These are phyloP conservation scores for Crepidotus variabilis DNA, from an alignment of 768 basidiomycete genomes.

Conservation along the genomic window DNA sequence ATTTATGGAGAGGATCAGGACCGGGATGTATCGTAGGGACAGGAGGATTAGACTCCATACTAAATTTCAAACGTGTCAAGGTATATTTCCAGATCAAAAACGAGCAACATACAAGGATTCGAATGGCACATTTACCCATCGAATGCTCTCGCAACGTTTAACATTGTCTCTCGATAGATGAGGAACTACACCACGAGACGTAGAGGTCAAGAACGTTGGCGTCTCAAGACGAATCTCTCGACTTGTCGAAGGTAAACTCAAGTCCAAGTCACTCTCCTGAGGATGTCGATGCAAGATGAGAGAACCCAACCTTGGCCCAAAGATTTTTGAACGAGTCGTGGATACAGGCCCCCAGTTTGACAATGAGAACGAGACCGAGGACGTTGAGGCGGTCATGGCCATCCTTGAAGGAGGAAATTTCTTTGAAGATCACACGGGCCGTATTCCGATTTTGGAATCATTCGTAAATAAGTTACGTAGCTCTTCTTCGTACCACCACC, in stretches of 20 bases:
- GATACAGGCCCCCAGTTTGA: too few species aligned
- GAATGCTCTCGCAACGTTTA: slow-evolving; percentile 40
- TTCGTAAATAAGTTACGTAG: too few species aligned
- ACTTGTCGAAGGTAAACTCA: slow-evolving; percentile 29
- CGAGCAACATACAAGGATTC: slow-evolving; percentile 69
- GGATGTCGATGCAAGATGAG: slow-evolving; percentile 18
- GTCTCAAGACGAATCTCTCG: slow-evolving; percentile 30
- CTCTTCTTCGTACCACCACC: too few species aligned
- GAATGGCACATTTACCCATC: slow-evolving; percentile 70
- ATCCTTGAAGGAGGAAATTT: too few species aligned
- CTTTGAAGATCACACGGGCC: too few species aligned
- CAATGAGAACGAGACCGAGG: too few species aligned
- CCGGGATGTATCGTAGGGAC: slow-evolving; percentile 58
- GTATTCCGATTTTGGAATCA: too few species aligned
- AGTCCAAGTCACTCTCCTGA: background rate
- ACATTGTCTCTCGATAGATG: slow-evolving; percentile 70
- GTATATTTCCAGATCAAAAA: slow-evolving; percentile 5
- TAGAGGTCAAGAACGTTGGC: slow-evolving; percentile 57
- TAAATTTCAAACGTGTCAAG: slow-evolving; percentile 18
- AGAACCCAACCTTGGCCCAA: slow-evolving; percentile 34
- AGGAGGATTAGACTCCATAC: slow-evolving; percentile 67
- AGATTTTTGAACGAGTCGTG: background rate
- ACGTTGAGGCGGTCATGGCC: too few species aligned
- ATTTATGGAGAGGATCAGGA: slow-evolving; percentile 54
- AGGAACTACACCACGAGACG: slow-evolving; percentile 71